Conservation (phyloP, 805 yeast species). For the Metschnikowia sp. region DNA sequence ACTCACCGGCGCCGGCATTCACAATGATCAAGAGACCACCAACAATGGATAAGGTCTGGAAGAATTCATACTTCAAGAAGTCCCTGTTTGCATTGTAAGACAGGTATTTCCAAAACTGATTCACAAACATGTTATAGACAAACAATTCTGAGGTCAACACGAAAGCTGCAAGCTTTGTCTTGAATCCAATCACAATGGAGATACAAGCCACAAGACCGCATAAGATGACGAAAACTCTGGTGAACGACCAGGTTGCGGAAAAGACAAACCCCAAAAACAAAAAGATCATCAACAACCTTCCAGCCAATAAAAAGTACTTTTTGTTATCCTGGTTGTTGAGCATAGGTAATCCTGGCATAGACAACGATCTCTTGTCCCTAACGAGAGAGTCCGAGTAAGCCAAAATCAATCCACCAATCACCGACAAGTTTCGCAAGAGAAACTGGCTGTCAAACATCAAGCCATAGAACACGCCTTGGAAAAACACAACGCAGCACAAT, state of each 20-base stretch:
- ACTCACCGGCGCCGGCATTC: constrained; percentile 94
- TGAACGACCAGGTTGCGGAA: constrained; percentile 67
- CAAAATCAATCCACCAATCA: constrained; percentile 86
- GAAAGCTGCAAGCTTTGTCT: constrained; percentile 84
- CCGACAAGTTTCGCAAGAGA: constrained; percentile 81
- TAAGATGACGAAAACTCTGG: constrained; percentile 61
- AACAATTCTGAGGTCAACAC: constrained; percentile 65
- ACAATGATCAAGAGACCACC: constrained; percentile 91
- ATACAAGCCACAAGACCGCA: constrained; percentile 68
- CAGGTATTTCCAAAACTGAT: constrained; percentile 85
- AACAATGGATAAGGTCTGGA: constrained; percentile 90
- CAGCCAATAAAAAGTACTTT: constrained; percentile 80
- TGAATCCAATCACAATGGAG: constrained; percentile 86
- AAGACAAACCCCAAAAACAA: constrained; percentile 83
- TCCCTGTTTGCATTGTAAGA: constrained; percentile 76
- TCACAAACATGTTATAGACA: constrained; percentile 71
- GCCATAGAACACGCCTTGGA: constrained; percentile 89
- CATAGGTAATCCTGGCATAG: constrained; percentile 76
- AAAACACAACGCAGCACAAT: constrained; percentile 64
- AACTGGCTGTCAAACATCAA: constrained; percentile 76
- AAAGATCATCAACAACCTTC: constrained; percentile 80
- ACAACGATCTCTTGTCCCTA: constrained; percentile 61
- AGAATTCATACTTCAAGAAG: constrained; percentile 85
- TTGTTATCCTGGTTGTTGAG: constrained; percentile 68
- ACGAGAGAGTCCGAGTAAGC: constrained; percentile 85